These are phyloP conservation scores for Theobroma cacao DNA, from an alignment of 345 rosid genomes.

Conservation along the genomic window DNA sequence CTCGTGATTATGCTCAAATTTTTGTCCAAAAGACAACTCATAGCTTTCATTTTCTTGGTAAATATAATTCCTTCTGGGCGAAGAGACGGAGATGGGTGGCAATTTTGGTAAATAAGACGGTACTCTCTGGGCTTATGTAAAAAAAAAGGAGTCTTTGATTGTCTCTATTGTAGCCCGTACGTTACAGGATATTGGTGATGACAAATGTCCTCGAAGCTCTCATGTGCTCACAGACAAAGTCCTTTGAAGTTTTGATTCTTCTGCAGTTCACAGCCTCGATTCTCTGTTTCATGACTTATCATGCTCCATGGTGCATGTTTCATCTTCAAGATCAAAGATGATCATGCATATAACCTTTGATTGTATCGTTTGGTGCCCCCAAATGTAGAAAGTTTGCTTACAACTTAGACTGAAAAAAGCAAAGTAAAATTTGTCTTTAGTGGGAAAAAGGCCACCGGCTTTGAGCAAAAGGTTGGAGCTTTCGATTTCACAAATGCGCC, in stretches of 20 bases:
- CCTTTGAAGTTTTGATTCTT: background rate
- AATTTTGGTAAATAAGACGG: slow-evolving; percentile 2
- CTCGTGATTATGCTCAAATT: slow-evolving; percentile 7
- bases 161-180: slow-evolving; percentile 11
- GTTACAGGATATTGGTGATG: slow-evolving; percentile 15
- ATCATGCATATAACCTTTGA: no score
- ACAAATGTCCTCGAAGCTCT: slow-evolving; percentile 19
- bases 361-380: no score
- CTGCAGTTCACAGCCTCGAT: background rate
- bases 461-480: background rate
- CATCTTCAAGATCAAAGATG: background rate
- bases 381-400: background rate
- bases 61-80: background rate
- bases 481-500: background rate
- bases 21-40: no score
- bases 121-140: background rate
- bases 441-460: background rate
- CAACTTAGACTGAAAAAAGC: background rate
- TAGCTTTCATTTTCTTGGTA: background rate
- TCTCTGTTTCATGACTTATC: background rate
- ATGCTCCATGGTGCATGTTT: background rate
- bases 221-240: slow-evolving; percentile 9
- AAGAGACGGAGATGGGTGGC: slow-evolving; percentile 7
- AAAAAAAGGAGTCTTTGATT: background rate
- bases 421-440: background rate